Percentiles rank a stretch among this genome's conserved stretches.
phyloP scores from a whole-genome alignment of 2,329 filamentous ascomycete species.

The Aureobasidium sp. region DNA sequence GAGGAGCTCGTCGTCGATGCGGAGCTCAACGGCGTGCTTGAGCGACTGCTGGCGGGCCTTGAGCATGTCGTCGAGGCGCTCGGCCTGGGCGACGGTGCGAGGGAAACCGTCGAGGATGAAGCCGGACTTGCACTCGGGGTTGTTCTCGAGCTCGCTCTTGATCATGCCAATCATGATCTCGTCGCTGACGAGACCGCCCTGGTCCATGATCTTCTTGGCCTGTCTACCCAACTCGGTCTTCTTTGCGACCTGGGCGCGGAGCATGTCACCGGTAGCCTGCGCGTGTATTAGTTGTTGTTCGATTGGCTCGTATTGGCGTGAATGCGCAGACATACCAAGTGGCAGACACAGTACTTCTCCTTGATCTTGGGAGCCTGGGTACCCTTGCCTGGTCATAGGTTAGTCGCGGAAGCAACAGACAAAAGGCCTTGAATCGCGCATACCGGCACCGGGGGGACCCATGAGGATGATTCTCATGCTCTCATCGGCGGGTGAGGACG shows the following conservation, averaged over 20 bases:
- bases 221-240: conserved; percentile 91
- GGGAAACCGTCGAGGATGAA: conserved; percentile 99
- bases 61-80: conserved; percentile 93
- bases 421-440: conserved; percentile 28
- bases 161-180: conserved; percentile 99
- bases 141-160: conserved; percentile 89
- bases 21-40: conserved; percentile 90
- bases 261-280: conserved; percentile 97
- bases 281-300: conserved; percentile 8
- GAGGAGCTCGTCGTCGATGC: conserved; percentile 91
- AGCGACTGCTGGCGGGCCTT: conserved; percentile 68
- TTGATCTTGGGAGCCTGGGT: conserved; percentile 97
- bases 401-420: not conserved
- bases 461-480: conserved; percentile 95
- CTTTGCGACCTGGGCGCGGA: conserved; percentile 94
- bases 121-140: conserved; percentile 92
- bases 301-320: not conserved
- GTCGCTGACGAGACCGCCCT: conserved; percentile 93
- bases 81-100: conserved; percentile 88
- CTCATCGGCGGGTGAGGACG: conserved; percentile 37
- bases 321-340: conserved; percentile 59
- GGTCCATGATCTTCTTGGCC: conserved; percentile 99
- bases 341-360: conserved; percentile 95
- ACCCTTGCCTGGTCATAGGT: conserved; percentile 69
- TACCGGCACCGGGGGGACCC: conserved; percentile 94